Evolutionary conservation across 1,284 basidiomycete species (phyloP).

Genomic region (Pterulicium gracile): DNA sequence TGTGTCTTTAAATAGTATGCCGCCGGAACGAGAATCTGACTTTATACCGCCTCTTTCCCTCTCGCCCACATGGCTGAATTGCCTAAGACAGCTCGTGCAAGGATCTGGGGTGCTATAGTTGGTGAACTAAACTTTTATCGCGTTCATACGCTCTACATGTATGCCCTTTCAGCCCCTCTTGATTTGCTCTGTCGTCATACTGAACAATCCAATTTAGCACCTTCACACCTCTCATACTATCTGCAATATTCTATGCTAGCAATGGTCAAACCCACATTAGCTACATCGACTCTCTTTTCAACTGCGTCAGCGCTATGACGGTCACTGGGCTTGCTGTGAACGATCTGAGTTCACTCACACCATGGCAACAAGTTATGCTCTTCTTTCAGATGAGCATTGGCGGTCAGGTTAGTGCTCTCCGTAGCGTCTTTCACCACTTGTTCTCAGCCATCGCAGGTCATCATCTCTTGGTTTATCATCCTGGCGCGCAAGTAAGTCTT

Average conservation of each 20-base stretch:
- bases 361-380: constrained; percentile 68
- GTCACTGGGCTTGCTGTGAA: constrained; percentile 71
- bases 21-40: not conserved
- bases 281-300: constrained; percentile 70
- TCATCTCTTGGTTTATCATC: constrained; percentile 66
- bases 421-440: constrained; percentile 1
- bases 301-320: constrained; percentile 68
- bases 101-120: not conserved
- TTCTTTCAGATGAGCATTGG: constrained; percentile 67
- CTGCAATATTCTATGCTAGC: constrained; percentile 64
- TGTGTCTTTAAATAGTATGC: not conserved
- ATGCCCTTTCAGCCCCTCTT: constrained; percentile 15
- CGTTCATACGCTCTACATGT: constrained; percentile 31
- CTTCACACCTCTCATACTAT: constrained; percentile 64
- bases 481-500: constrained; percentile 45
- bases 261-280: constrained; percentile 54
- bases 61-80: not conserved
- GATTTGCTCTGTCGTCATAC: not conserved
- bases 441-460: constrained; percentile 31
- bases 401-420: constrained; percentile 43
- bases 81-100: not conserved
- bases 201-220: constrained; percentile 33
- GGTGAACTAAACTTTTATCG: constrained; percentile 1
- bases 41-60: not conserved
- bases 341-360: constrained; percentile 63